phyloP scores from a whole-genome alignment of 176 grass and related monocot genomes.

The Poa annua region DNA sequence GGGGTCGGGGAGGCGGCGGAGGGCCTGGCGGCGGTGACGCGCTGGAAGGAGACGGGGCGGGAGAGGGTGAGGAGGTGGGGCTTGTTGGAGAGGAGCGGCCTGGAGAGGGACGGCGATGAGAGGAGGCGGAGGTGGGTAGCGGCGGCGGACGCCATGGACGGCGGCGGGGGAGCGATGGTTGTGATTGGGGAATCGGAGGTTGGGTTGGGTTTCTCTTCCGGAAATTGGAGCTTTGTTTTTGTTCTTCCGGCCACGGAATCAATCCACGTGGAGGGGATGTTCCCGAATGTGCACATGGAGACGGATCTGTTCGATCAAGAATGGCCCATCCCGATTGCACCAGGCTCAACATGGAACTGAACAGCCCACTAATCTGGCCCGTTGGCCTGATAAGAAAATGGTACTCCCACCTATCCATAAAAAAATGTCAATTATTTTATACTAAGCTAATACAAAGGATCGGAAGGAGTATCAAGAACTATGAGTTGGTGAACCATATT shows the following conservation, averaged over 20 bases:
- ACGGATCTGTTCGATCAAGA: not conserved
- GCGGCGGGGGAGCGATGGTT: not conserved
- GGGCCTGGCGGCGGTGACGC: slow-evolving; percentile 50
- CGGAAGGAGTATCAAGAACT: no score
- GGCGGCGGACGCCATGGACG: slow-evolving; percentile 44
- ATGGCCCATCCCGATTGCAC: not conserved
- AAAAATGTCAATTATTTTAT: no score
- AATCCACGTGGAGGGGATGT: slow-evolving; percentile 7
- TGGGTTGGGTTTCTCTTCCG: not conserved
- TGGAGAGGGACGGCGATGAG: slow-evolving; percentile 21
- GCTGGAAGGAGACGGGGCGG: slow-evolving; percentile 77
- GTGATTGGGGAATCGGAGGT: slow-evolving; percentile 25
- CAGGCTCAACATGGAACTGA: not conserved
- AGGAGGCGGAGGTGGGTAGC: slow-evolving; percentile 39
- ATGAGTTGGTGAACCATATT: no score
- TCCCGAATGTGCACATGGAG: not conserved
- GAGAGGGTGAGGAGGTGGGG: slow-evolving; percentile 55
- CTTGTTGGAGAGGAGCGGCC: slow-evolving; percentile 33
- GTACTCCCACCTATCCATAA: no score
- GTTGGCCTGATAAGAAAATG: not conserved
- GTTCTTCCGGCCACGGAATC: slow-evolving; percentile 12
- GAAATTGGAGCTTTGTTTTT: slow-evolving; percentile 1
- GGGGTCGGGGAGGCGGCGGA: slow-evolving; percentile 45
- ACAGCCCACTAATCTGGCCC: not conserved
- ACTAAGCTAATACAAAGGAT: no score